A percentile compares a stretch with the other conserved stretches of the same genome.
phyloP scores from a whole-genome alignment of 228 moss, liverwort and hornwort genomes.

The Sphagnum fallax region DNA sequence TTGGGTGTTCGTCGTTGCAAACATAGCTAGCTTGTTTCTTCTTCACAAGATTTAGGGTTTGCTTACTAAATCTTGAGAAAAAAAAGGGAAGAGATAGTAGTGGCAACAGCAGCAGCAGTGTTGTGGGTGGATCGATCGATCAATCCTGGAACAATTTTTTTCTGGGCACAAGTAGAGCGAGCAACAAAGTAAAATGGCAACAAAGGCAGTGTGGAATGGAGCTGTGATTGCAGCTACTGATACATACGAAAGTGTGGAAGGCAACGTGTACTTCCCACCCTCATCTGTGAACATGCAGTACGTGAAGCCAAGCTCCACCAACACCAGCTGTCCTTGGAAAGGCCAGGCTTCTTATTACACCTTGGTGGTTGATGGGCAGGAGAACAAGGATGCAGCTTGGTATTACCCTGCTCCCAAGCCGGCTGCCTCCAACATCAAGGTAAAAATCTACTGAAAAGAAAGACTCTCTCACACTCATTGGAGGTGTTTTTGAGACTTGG shows the following conservation, averaged over 20 bases:
- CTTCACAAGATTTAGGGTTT: not conserved
- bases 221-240: conserved; percentile 63
- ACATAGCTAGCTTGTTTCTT: too few relatives aligned
- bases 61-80: too few relatives aligned
- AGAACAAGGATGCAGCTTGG: conserved; percentile 91
- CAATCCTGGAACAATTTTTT: too few relatives aligned
- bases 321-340: conserved; percentile 70
- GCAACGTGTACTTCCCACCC: conserved; percentile 76
- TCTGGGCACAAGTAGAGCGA: too few relatives aligned
- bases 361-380: conserved; percentile 73
- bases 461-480: not conserved
- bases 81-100: too few relatives aligned
- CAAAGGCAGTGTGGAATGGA: conserved; percentile 67
- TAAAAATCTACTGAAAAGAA: conserved; percentile 3
- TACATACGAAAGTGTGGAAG: conserved; percentile 57
- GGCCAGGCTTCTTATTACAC: conserved; percentile 74
- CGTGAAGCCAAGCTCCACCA: conserved; percentile 60
- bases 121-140: too few relatives aligned
- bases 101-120: too few relatives aligned
- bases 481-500: too few relatives aligned
- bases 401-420: conserved; percentile 64
- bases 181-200: conserved; percentile 22
- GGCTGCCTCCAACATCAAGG: conserved; percentile 76
- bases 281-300: conserved; percentile 56
- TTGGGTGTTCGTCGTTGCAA: too few relatives aligned